Conservation (phyloP, 192 early-diverging fungal species). For the Podila horticola region DNA sequence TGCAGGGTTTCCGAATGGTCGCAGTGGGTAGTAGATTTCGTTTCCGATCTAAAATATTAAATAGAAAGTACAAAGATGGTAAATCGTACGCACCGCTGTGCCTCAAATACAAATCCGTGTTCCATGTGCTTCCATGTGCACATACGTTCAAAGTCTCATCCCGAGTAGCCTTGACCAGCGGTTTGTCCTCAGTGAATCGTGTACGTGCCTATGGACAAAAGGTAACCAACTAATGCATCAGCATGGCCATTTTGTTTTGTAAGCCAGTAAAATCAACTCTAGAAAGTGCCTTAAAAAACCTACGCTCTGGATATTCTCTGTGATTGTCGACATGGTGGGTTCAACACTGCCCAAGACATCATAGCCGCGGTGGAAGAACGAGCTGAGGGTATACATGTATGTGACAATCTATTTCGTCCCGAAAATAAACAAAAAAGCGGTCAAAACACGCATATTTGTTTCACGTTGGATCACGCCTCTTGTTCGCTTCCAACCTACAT, state of each 20-base stretch:
- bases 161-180: slow-evolving; percentile 40
- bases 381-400: slow-evolving; percentile 85
- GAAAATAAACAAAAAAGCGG: background rate
- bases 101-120: background rate
- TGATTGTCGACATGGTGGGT: slow-evolving; percentile 82
- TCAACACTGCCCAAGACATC: slow-evolving; percentile 83
- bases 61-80: background rate
- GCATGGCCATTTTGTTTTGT: background rate
- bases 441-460: background rate
- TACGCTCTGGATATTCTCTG: slow-evolving; percentile 54
- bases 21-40: slow-evolving; percentile 50
- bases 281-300: slow-evolving; percentile 14
- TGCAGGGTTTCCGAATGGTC: slow-evolving; percentile 29
- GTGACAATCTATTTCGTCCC: slow-evolving; percentile 65
- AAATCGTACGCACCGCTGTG: background rate
- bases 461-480: background rate
- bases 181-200: slow-evolving; percentile 38
- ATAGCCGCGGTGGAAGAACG: slow-evolving; percentile 86
- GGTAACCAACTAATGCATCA: background rate
- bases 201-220: slow-evolving; percentile 22
- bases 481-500: slow-evolving; percentile 49
- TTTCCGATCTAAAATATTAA: slow-evolving; percentile 28
- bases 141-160: slow-evolving; percentile 37
- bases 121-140: slow-evolving; percentile 13
- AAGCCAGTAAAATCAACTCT: background rate